Evolutionary conservation across 2,329 filamentous ascomycete species (phyloP), one percentile per base, ranked within the genome.

Genomic region (Rhinocladiella mackenziei): DNA sequence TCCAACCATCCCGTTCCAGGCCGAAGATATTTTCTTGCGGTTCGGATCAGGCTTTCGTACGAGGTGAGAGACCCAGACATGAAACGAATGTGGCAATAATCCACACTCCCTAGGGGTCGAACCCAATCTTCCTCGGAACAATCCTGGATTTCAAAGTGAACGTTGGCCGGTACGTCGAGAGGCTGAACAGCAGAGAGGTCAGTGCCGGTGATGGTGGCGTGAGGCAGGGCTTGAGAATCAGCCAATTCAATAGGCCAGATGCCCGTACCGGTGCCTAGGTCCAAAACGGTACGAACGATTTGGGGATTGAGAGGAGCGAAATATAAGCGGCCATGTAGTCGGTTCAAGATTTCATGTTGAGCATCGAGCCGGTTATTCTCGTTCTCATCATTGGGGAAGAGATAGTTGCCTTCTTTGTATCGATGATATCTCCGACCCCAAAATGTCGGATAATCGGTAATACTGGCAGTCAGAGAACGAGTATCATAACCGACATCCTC

Each of bases 101-200:
- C 78, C 55, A 81, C 72, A 52, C 70, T 57, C 43, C 70, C 55
- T 0, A 65, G 56, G 4, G 70, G 65, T 65, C 77, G 59, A 65
- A 76, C 65, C 78, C 78, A 81, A 43, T 83, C 74, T 1, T 72
- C 67, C 57, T 80, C 77, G 3, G 74, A 72, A 58, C 73, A 72
- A 56, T 89, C 84, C 58, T 88, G 83, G 33, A 89, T 75, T 48
- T 80, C 79, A 54, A 89, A 89, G 50, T 80, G 77, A 10, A 88
- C 81, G 51, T 89, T 89, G 13, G 77, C 75, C 0, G 85, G 84
- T 1, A 87, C 81, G 35, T 76, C 70, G 3, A 67, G 66, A 2
- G 81, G 80, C 57, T 86, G 82, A 18, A 84, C 80, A 1, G 81
- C 80, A 1, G 80, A 84, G 4, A 86, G 69, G 56, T 86, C 82